Base-by-base conservation (phyloP, 2,329 filamentous ascomycete genomes). In the Ceratocystis huliohia region DNA sequence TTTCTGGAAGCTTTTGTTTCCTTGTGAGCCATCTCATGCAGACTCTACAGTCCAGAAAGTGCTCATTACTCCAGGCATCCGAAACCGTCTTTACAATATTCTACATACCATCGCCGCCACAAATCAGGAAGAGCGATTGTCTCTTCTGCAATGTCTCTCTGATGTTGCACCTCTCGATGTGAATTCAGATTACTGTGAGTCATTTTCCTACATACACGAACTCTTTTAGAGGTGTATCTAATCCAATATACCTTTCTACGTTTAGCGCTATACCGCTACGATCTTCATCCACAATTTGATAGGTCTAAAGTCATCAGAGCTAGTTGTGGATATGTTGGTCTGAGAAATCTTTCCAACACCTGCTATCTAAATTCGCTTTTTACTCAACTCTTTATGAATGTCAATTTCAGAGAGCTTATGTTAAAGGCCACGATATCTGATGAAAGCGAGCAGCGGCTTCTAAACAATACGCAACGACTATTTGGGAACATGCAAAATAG, bases 341-440 rank as follows among this genome's bases (percentile, higher is more conserved):
- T 99, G n/a, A 83, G 83, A 66, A 99, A 99, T 72, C 81, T 96
- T 17, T 94, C 91, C 8, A 96, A 96, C 73, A 97, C 95, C 0
- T 99, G 94, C 76, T 99, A 99, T 74, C 82, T 97, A 73, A 99
- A 99, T 74, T 97, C 94, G 0, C 79, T 99, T 0, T 82, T 97
- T 68, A 93, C 91, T 0, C 94, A 99, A 73, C 83, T 99, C 0
- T 99, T 93, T 78, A 97, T 96, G 91, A 97, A 99, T 73, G 77
- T 89, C 17, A 82, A 85, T 5, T 97, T 99, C 72, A 87, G 94
- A 20, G 81, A 84, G 17, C 96, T 97, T 74, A 88, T 99, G 70
- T 80, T 97, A 68, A 75, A 79, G 66, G 79, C 83, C n/a, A 75
- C 79, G 7, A 77, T 89, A 28, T 74, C 78, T 15, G 83, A 88